A percentile compares a stretch with the other conserved stretches of the same genome.
These are phyloP conservation scores for Ogataea pini DNA, from an alignment of 805 yeast species.

Conservation along the genomic window DNA sequence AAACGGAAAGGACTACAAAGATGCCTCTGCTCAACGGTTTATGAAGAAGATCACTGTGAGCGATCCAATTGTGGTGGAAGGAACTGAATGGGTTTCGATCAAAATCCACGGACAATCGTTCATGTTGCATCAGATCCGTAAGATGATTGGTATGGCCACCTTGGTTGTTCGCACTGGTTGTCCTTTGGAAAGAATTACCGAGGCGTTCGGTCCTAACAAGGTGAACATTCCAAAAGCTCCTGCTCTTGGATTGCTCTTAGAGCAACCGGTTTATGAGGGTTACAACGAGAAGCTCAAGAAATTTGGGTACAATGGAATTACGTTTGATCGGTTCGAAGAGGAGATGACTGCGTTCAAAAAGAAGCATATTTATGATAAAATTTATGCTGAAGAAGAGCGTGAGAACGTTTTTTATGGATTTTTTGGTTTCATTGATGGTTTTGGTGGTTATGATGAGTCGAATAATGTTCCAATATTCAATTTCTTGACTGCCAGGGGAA, in stretches of 20 bases:
- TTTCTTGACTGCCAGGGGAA: constrained; percentile 53
- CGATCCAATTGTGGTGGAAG: constrained; percentile 88
- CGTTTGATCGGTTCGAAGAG: constrained; percentile 61
- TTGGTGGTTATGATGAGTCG: constrained; percentile 51
- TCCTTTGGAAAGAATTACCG: constrained; percentile 71
- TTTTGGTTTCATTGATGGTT: constrained; percentile 86
- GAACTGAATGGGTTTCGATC: constrained; percentile 94
- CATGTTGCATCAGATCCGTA: constrained; percentile 97
- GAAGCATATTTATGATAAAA: constrained; percentile 87
- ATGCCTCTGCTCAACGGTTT: constrained; percentile 79
- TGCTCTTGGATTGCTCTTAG: constrained; percentile 86
- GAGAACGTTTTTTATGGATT: constrained; percentile 90
- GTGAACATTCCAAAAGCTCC: constrained; percentile 97
- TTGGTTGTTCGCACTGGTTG: constrained; percentile 83
- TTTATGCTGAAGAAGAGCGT: constrained; percentile 83
- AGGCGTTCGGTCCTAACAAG: constrained; percentile 72
- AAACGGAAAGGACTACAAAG: constrained; percentile 63
- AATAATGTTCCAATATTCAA: constrained; percentile 61
- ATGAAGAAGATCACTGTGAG: constrained; percentile 79
- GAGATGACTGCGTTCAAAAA: constrained; percentile 85
- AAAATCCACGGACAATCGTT: constrained; percentile 98
- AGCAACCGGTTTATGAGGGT: constrained; percentile 87
- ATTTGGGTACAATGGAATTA: constrained; percentile 75
- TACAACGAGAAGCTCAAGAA: constrained; percentile 71
- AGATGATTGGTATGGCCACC: constrained; percentile 96